Percentiles rank a stretch among this genome's conserved stretches.
These are phyloP conservation scores for Lactarius quietus DNA, from an alignment of 768 basidiomycete species.

Conservation along the genomic window DNA sequence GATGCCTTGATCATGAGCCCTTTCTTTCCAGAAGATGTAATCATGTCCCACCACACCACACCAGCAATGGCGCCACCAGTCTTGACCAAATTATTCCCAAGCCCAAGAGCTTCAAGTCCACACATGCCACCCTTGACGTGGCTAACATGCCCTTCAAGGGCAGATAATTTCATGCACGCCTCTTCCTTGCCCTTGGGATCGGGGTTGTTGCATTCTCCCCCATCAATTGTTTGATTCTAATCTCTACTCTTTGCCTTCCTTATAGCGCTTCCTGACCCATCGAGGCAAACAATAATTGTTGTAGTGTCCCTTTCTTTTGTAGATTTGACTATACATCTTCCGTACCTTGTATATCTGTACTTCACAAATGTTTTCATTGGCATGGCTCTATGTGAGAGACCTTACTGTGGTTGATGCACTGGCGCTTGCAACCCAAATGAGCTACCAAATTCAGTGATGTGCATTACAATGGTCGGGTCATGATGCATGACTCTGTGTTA, in stretches of 20 bases:
- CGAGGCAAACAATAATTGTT: constrained; percentile 8
- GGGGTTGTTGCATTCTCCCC: constrained; percentile 5
- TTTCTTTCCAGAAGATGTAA: constrained; percentile 39
- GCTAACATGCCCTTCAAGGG: constrained; percentile 61
- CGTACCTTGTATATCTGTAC: no score
- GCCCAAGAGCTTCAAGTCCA: constrained; percentile 68
- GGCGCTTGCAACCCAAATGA: no score
- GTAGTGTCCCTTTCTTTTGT: constrained; percentile 4
- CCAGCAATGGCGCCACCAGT: constrained; percentile 35
- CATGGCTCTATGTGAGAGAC: no score
- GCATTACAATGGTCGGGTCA: no score
- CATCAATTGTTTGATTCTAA: neutral
- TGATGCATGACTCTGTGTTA: no score
- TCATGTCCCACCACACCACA: constrained; percentile 68
- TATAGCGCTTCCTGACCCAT: neutral
- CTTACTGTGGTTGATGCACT: no score
- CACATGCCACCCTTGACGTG: constrained; percentile 59
- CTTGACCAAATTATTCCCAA: constrained; percentile 48
- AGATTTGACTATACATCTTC: constrained; percentile 14
- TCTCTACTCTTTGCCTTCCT: neutral
- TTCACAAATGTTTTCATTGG: no score
- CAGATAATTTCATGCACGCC: constrained; percentile 48
- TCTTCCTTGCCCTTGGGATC: constrained; percentile 46
- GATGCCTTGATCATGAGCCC: constrained; percentile 61
- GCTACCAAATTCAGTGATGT: no score